Evolutionary conservation across 805 yeast genomes (phyloP), one percentile per base, ranked within the genome.

Genomic region (Metschnikowia lochheadii): DNA sequence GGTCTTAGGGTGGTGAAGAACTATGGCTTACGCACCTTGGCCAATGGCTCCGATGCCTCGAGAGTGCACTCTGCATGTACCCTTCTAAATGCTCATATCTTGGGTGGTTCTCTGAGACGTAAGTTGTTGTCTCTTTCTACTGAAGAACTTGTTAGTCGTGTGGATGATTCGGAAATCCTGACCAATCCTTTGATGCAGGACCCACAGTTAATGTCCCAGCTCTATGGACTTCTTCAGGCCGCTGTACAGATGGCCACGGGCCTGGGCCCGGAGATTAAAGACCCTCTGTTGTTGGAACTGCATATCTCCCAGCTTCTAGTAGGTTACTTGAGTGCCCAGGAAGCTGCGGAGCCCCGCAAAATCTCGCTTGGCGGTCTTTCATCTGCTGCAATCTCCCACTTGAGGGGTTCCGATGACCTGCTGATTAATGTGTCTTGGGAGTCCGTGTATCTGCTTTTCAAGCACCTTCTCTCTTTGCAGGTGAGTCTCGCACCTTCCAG

Each of bases 71-170:
- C 36, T n/a, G 17, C 40, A 58, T 7, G 53, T 55, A 36, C 29
- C 21, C 49, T 51, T 18, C 55, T 62, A 44, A 57, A 56, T 23
- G 47, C 48, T 7, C 48, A 59, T 18, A 53, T 66, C 17, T 50
- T 64, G 37, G 65, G 64, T 2, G 63, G 68, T 1, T 46, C 57
- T 17, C 40, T 23, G 29, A 36, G 52, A 32, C 54, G 50, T 6
- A 44, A 49, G n/a, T 51, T 63, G 3, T 6, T 33, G 18, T 45
- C 38, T n/a, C 34, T 54, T 39, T 49, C 52, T 17, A 63, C 69
- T 3, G 44, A 57, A 13, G 54, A 46, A 13, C 40, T 63, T 32
- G 44, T 64, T 5, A 50, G 49, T n/a, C 49, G 48, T 7, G 48
- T 60, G 20, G 64, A 63, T 31, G 37, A 40, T 20, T 49, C 45